Conservation (phyloP, 768 basidiomycete genomes). For the Holtermanniella nyarrowii region DNA sequence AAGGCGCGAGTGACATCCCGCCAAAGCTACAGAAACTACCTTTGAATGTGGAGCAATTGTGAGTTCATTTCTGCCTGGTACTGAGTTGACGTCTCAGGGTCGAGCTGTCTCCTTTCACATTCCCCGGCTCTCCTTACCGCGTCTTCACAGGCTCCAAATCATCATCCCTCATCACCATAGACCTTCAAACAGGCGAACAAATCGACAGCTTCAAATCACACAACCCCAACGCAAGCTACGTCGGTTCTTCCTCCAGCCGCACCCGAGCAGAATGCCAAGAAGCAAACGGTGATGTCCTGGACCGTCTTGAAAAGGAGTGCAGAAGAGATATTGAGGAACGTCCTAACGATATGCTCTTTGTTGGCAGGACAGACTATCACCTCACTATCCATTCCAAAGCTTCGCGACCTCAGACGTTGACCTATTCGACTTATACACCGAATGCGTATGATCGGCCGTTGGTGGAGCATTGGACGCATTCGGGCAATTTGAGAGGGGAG, state of each 20-base stretch:
- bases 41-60: constrained; percentile 77
- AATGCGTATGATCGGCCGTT: constrained; percentile 70
- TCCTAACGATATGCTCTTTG: constrained; percentile 44
- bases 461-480: constrained; percentile 63
- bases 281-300: constrained; percentile 41
- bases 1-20: constrained; percentile 3
- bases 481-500: constrained; percentile 50
- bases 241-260: constrained; percentile 9
- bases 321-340: constrained; percentile 13
- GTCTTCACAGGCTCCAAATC: constrained; percentile 87
- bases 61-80: constrained; percentile 7
- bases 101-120: constrained; percentile 73
- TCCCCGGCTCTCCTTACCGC: constrained; percentile 55
- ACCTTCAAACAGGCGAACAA: constrained; percentile 41
- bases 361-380: constrained; percentile 71
- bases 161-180: constrained; percentile 53
- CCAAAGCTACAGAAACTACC: constrained; percentile 67
- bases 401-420: constrained; percentile 57
- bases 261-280: constrained; percentile 28
- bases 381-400: constrained; percentile 67
- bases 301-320: constrained; percentile 52
- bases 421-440: constrained; percentile 85
- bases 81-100: constrained; percentile 43
- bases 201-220: constrained; percentile 31
- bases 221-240: constrained; percentile 11